These are phyloP conservation scores for Metschnikowia chrysomelidarum DNA, from an alignment of 805 yeast genomes.

Conservation along the genomic window DNA sequence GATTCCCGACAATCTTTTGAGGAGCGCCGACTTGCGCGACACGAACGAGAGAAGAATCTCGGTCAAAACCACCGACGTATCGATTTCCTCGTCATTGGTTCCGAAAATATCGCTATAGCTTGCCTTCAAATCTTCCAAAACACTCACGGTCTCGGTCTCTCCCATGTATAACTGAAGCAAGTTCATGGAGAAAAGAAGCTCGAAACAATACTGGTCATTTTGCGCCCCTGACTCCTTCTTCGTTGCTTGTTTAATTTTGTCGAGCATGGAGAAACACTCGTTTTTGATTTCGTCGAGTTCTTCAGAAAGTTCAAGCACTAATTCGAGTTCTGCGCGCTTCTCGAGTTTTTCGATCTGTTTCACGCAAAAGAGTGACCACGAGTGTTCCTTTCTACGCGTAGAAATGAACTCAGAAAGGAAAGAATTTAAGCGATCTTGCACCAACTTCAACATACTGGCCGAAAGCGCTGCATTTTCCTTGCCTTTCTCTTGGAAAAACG, in stretches of 20 bases:
- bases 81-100: conserved; percentile 23
- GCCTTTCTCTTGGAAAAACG: conserved; percentile 36
- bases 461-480: conserved; percentile 22
- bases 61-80: conserved; percentile 35
- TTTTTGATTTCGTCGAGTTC: conserved; percentile 49
- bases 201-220: conserved; percentile 61
- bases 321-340: conserved; percentile 18
- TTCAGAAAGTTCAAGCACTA: conserved; percentile 52
- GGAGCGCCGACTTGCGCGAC: conserved; percentile 36
- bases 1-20: conserved; percentile 36
- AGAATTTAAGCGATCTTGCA: conserved; percentile 66
- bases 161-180: conserved; percentile 76
- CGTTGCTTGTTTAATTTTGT: conserved; percentile 23
- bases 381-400: conserved; percentile 41
- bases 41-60: conserved; percentile 46
- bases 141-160: conserved; percentile 70
- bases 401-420: conserved; percentile 58
- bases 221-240: conserved; percentile 21
- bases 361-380: conserved; percentile 64
- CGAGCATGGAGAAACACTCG: conserved; percentile 49
- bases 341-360: conserved; percentile 32
- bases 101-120: conserved; percentile 52
- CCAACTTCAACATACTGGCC: conserved; percentile 37
- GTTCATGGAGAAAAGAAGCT: conserved; percentile 72
- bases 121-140: conserved; percentile 67